Evolutionary conservation across 2,329 filamentous ascomycete genomes (phyloP).

Genomic region (Phialemonium atrogriseum): DNA sequence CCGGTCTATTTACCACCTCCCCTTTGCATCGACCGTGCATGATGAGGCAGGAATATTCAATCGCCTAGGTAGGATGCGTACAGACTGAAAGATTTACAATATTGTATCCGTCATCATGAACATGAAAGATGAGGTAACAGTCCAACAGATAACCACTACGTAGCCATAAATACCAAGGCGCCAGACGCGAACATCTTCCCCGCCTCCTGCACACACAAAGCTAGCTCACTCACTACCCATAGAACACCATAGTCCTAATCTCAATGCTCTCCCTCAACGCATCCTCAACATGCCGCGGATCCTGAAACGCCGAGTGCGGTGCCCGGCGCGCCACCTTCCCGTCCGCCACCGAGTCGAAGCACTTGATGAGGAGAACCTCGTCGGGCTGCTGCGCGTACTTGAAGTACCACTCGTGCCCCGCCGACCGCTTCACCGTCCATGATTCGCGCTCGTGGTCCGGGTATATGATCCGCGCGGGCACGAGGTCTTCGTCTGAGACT

Average conservation of each 20-base stretch:
- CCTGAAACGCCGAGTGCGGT: constrained; percentile 16
- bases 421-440: constrained; percentile 29
- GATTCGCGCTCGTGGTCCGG: constrained; percentile 24
- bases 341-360: constrained; percentile 45
- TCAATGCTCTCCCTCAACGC: constrained; percentile 36
- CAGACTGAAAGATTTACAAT: no score
- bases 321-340: constrained; percentile 33
- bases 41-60: no score
- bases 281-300: constrained; percentile 29
- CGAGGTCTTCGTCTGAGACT: constrained; percentile 29
- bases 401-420: constrained; percentile 40
- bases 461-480: constrained; percentile 27
- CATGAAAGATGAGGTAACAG: no score
- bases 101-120: no score
- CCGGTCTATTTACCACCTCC: no score
- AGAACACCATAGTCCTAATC: constrained; percentile 16
- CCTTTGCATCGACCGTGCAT: no score
- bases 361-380: constrained; percentile 49
- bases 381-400: constrained; percentile 38
- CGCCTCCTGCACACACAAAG: no score
- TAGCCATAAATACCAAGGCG: no score
- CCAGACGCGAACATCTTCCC: no score
- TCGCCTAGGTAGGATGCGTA: no score
- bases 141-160: no score
- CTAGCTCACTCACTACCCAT: no score